phyloP scores from a whole-genome alignment of 805 yeast genomes.

The Scheffersomyces lignosus region DNA sequence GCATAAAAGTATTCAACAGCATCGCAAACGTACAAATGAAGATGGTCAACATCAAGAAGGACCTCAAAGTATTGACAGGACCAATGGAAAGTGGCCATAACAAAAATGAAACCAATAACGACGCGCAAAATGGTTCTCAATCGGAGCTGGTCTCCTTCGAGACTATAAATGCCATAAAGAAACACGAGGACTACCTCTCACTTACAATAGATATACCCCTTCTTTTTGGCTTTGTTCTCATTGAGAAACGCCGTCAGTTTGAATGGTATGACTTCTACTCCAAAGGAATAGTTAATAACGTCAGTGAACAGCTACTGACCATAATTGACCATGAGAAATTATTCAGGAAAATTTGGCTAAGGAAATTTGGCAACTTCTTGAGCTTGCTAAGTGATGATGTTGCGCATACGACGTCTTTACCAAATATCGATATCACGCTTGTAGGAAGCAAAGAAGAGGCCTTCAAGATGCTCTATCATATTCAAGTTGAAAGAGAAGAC shows the following conservation, averaged over 20 bases:
- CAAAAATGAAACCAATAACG: background rate
- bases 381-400: slow-evolving; percentile 16
- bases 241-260: slow-evolving; percentile 59
- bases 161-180: slow-evolving; percentile 26
- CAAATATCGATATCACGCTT: slow-evolving; percentile 39
- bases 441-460: slow-evolving; percentile 21
- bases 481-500: slow-evolving; percentile 34
- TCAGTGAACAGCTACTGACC: slow-evolving; percentile 58
- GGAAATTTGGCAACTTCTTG: slow-evolving; percentile 53
- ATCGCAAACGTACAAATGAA: slow-evolving; percentile 40
- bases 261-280: slow-evolving; percentile 53
- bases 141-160: slow-evolving; percentile 12
- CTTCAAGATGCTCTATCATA: slow-evolving; percentile 37
- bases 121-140: background rate
- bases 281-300: slow-evolving; percentile 39
- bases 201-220: slow-evolving; percentile 66
- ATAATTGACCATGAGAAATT: slow-evolving; percentile 56
- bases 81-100: slow-evolving; percentile 3
- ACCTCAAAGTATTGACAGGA: slow-evolving; percentile 24
- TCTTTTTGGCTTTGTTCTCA: slow-evolving; percentile 65
- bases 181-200: slow-evolving; percentile 37
- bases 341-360: slow-evolving; percentile 61
- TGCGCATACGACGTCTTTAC: slow-evolving; percentile 19
- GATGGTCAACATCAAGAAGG: slow-evolving; percentile 33
- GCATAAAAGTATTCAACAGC: slow-evolving; percentile 25